phyloP scores from a whole-genome alignment of 1,284 basidiomycete genomes.

The Meira nashicola region DNA sequence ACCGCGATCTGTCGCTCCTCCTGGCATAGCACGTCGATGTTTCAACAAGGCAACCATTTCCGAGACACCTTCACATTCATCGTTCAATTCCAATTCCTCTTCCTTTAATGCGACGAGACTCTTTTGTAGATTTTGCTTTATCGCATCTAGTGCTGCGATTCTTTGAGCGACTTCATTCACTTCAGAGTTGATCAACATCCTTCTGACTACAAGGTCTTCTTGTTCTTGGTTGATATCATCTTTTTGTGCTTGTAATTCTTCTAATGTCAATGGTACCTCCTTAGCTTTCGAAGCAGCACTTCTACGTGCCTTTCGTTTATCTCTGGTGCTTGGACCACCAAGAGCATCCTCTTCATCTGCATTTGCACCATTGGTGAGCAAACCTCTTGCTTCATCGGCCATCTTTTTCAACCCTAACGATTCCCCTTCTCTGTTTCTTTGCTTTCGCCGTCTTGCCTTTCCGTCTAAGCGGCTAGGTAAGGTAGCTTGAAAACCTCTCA shows the following conservation, averaged over 20 bases:
- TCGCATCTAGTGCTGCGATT: slow-evolving; percentile 76
- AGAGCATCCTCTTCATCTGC: slow-evolving; percentile 2
- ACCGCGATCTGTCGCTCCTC: slow-evolving; percentile 23
- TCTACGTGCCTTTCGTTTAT: slow-evolving; percentile 27
- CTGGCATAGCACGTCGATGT: slow-evolving; percentile 47
- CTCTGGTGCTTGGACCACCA: slow-evolving; percentile 6
- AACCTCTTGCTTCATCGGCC: slow-evolving; percentile 41
- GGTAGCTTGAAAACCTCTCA: slow-evolving; percentile 51
- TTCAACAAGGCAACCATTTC: slow-evolving; percentile 46
- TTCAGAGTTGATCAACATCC: slow-evolving; percentile 64
- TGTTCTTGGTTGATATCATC: slow-evolving; percentile 43
- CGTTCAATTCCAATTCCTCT: slow-evolving; percentile 90
- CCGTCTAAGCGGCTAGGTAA: slow-evolving; percentile 41
- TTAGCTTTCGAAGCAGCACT: slow-evolving; percentile 16
- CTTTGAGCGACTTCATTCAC: slow-evolving; percentile 80
- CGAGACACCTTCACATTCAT: slow-evolving; percentile 57
- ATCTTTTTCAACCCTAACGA: slow-evolving; percentile 41
- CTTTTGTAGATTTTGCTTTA: slow-evolving; percentile 73
- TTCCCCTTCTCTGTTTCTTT: slow-evolving; percentile 31
- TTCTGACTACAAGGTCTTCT: slow-evolving; percentile 32
- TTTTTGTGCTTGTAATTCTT: slow-evolving; percentile 45
- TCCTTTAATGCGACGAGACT: slow-evolving; percentile 83
- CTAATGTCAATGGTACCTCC: slow-evolving; percentile 17
- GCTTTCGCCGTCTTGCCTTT: slow-evolving; percentile 30
- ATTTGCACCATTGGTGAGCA: slow-evolving; percentile 18